phyloP scores from a whole-genome alignment of 768 basidiomycete species.

The Hebeloma cylindrosporum region DNA sequence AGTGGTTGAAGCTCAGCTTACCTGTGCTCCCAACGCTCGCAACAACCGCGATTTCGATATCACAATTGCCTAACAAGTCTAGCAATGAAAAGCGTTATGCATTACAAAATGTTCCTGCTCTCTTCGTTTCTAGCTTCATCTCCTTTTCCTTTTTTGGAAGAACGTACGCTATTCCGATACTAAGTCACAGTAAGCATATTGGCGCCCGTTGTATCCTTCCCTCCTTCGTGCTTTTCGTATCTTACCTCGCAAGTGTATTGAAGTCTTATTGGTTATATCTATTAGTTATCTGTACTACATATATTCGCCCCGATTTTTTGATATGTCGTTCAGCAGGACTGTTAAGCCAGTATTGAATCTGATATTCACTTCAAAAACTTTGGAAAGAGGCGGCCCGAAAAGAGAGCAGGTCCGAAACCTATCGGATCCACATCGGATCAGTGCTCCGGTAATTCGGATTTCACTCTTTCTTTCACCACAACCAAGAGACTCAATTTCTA shows the following conservation, averaged over 20 bases:
- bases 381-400: no score
- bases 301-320: no score
- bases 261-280: no score
- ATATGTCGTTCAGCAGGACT: no score
- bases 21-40: constrained; percentile 84
- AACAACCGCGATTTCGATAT: constrained; percentile 98
- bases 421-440: no score
- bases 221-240: not conserved
- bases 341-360: no score
- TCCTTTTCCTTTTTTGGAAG: constrained; percentile 19
- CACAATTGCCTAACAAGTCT: constrained; percentile 65
- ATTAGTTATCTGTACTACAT: no score
- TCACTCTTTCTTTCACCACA: no score
- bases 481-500: no score
- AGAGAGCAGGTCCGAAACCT: no score
- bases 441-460: no score
- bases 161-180: constrained; percentile 63
- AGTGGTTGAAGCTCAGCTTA: constrained; percentile 65
- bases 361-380: no score
- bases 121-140: constrained; percentile 22
- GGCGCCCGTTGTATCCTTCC: not conserved
- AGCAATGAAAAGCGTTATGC: constrained; percentile 37
- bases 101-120: constrained; percentile 86
- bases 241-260: constrained; percentile 12
- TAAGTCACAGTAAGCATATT: constrained; percentile 48